These are phyloP conservation scores for Hemisphaericaspora nanyangensis DNA, from an alignment of 805 yeast species.

Conservation along the genomic window DNA sequence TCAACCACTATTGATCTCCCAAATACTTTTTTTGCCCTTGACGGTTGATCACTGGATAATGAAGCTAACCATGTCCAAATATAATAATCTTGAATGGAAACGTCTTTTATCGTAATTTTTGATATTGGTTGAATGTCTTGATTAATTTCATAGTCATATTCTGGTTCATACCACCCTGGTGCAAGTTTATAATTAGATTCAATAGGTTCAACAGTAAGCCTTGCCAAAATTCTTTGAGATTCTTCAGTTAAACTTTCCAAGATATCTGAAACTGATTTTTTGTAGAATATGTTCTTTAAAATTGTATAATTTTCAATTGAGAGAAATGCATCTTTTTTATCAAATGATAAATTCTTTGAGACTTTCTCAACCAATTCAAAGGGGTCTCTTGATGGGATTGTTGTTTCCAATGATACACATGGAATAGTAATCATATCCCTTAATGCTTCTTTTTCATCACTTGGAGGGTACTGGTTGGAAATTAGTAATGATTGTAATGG, in stretches of 20 bases:
- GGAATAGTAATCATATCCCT: conserved; percentile 52
- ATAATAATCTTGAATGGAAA: conserved; percentile 79
- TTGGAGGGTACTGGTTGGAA: conserved; percentile 74
- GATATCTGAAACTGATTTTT: conserved; percentile 48
- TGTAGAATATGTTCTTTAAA: conserved; percentile 66
- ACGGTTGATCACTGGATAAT: conserved; percentile 69
- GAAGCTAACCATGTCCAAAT: conserved; percentile 91
- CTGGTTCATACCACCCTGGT: conserved; percentile 34
- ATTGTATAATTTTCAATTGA: conserved; percentile 77
- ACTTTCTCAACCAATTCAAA: conserved; percentile 55
- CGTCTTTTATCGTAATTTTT: conserved; percentile 46
- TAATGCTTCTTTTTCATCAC: conserved; percentile 28
- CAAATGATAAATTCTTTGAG: conserved; percentile 56
- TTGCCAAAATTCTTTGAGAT: conserved; percentile 54
- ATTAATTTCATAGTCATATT: conserved; percentile 14
- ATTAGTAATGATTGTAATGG: conserved; percentile 62
- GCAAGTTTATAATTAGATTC: conserved; percentile 33
- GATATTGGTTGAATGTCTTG: conserved; percentile 36
- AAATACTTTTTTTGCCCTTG: conserved; percentile 59
- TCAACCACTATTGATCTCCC: conserved; percentile 83
- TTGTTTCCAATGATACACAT: conserved; percentile 54
- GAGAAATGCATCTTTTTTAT: conserved; percentile 63
- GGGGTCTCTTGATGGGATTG: conserved; percentile 45
- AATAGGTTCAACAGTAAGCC: conserved; percentile 34
- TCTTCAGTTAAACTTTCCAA: conserved; percentile 68